Evolutionary conservation across 805 yeast genomes (phyloP).

Genomic region (Metschnikowia matae): DNA sequence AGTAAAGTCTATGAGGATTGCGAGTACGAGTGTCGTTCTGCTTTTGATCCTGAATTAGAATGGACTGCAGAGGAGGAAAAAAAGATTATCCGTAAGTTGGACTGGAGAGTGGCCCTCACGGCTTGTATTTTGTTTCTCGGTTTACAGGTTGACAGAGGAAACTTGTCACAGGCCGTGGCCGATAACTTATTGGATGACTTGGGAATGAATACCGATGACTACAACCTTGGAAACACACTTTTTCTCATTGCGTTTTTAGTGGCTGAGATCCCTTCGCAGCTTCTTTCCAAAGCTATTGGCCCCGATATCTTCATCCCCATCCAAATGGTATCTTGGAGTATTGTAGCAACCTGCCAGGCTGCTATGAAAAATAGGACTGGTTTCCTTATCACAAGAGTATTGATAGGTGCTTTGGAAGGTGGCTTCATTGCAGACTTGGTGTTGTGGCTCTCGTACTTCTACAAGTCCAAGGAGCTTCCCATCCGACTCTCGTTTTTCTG

Average conservation of each 20-base stretch:
- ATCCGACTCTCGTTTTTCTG: slow-evolving; percentile 58
- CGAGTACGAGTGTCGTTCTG: slow-evolving; percentile 50
- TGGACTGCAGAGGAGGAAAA: slow-evolving; percentile 55
- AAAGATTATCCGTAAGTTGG: slow-evolving; percentile 47
- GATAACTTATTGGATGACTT: slow-evolving; percentile 54
- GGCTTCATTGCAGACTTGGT: slow-evolving; percentile 53
- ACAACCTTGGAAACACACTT: slow-evolving; percentile 56
- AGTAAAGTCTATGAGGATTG: slow-evolving; percentile 42
- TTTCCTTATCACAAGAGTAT: slow-evolving; percentile 46
- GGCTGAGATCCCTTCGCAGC: slow-evolving; percentile 64
- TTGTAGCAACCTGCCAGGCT: slow-evolving; percentile 52
- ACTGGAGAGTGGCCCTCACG: slow-evolving; percentile 52
- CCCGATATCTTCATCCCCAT: slow-evolving; percentile 60
- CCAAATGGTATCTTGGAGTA: slow-evolving; percentile 54
- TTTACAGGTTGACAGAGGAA: slow-evolving; percentile 56
- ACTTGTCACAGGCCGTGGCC: slow-evolving; percentile 54
- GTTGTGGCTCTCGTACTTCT: slow-evolving; percentile 64
- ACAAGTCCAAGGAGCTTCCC: slow-evolving; percentile 54
- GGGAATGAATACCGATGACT: slow-evolving; percentile 51
- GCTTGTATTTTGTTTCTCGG: slow-evolving; percentile 59
- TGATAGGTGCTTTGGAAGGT: slow-evolving; percentile 59
- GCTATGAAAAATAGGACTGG: slow-evolving; percentile 38
- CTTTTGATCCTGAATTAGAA: slow-evolving; percentile 52
- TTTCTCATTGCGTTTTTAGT: slow-evolving; percentile 48
- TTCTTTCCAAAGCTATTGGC: slow-evolving; percentile 60